These are phyloP conservation scores for Aspergillus sparsus DNA, from an alignment of 495 filamentous ascomycete species.

Conservation along the genomic window DNA sequence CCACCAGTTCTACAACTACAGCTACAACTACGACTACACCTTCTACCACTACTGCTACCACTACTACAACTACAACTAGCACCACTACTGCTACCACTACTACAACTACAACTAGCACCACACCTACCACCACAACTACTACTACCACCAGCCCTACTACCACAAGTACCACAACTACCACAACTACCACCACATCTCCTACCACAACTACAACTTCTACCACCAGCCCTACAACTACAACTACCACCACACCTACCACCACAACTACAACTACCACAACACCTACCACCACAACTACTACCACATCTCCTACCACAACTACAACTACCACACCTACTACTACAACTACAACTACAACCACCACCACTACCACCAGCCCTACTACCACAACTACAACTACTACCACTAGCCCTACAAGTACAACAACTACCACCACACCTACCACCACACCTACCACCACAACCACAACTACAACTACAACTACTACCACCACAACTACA, in stretches of 20 bases:
- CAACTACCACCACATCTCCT: neutral
- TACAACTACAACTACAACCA: neutral
- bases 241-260: neutral
- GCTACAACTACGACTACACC: neutral
- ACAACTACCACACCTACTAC: neutral
- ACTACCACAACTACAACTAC: neutral
- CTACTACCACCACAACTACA: constrained; percentile 1
- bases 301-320: neutral
- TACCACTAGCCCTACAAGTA: neutral
- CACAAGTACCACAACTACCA: too few species aligned
- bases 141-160: neutral
- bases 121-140: neutral
- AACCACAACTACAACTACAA: neutral
- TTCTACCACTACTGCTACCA: neutral
- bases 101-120: neutral
- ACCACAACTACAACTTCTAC: too few species aligned
- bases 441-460: neutral
- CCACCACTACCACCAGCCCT: neutral
- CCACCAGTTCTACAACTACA: too few species aligned
- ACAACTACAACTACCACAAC: neutral
- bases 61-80: neutral
- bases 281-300: neutral
- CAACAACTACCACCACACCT: neutral
- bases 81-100: neutral
- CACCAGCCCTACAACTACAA: too few species aligned